These are phyloP conservation scores for Aspergillus pseudoglaucus DNA, from an alignment of 2,329 filamentous ascomycete genomes.

Conservation along the genomic window DNA sequence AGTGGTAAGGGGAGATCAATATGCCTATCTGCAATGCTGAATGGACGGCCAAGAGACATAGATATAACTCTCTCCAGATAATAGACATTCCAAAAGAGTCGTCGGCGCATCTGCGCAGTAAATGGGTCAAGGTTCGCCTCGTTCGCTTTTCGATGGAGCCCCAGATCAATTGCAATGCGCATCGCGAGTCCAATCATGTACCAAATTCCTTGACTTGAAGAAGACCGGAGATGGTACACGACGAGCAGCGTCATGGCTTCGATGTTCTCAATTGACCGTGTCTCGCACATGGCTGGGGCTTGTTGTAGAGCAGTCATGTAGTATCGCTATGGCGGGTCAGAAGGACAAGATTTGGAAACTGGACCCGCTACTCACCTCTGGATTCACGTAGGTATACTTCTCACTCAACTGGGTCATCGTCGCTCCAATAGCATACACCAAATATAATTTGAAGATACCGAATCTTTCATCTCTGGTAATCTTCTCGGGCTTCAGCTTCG, in stretches of 20 bases:
- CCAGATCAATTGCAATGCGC: conserved; percentile 48
- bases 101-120: conserved; percentile 40
- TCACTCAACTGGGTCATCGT: conserved; percentile 45
- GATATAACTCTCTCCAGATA: conserved; percentile 46
- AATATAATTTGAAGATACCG: conserved; percentile 47
- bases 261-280: conserved; percentile 46
- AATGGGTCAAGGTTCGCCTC: conserved; percentile 38
- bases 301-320: conserved; percentile 47
- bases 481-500: conserved; percentile 30
- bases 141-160: conserved; percentile 44
- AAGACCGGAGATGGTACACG: conserved; percentile 46
- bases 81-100: conserved; percentile 49
- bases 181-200: conserved; percentile 51
- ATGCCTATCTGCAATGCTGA: conserved; percentile 46
- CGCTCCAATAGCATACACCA: conserved; percentile 48
- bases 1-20: conserved; percentile 46
- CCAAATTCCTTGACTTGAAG: conserved; percentile 48
- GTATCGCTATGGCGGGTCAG: conserved; percentile 33
- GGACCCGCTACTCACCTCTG: conserved; percentile 40
- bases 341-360: too few relatives aligned
- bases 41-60: conserved; percentile 46
- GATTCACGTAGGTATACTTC: conserved; percentile 37
- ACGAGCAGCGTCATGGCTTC: conserved; percentile 49
- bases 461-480: conserved; percentile 34
- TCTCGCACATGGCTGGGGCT: conserved; percentile 44